Evolutionary conservation across 345 rosid species (phyloP).

Genomic region (Heritiera littoralis): DNA sequence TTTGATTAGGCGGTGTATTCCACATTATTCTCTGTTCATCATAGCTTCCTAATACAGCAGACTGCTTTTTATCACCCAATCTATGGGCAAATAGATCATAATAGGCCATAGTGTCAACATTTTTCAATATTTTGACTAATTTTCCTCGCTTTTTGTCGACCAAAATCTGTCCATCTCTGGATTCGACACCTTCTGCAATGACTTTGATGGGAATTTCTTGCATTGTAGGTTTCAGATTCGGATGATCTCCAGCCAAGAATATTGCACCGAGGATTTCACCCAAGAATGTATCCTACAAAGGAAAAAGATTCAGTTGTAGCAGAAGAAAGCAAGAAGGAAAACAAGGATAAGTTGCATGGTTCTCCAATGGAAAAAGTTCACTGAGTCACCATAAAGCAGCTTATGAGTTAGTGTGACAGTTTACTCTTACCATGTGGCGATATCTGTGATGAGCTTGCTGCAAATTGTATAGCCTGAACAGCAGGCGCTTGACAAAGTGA

Average conservation of each 20-base stretch:
- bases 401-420: background rate
- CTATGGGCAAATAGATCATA: conserved; percentile 46
- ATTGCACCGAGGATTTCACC: conserved; percentile 86
- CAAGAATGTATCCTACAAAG: conserved; percentile 64
- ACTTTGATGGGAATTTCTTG: conserved; percentile 47
- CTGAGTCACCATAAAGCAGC: background rate
- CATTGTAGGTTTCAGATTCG: conserved; percentile 43
- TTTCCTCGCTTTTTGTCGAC: conserved; percentile 46
- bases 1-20: conserved; percentile 46
- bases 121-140: conserved; percentile 46
- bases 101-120: conserved; percentile 41
- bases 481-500: conserved; percentile 45
- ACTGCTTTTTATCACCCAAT: conserved; percentile 52
- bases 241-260: conserved; percentile 42
- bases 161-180: conserved; percentile 54
- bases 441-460: conserved; percentile 55
- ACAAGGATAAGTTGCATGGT: background rate
- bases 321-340: background rate
- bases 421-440: conserved; percentile 50
- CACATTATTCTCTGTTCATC: conserved; percentile 65
- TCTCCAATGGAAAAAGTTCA: background rate
- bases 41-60: conserved; percentile 75
- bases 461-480: conserved; percentile 54
- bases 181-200: conserved; percentile 53
- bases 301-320: conserved; percentile 8